These are phyloP conservation scores for Selaginella moellendorffii DNA, from an alignment of 75 land plant genomes.

Conservation along the genomic window DNA sequence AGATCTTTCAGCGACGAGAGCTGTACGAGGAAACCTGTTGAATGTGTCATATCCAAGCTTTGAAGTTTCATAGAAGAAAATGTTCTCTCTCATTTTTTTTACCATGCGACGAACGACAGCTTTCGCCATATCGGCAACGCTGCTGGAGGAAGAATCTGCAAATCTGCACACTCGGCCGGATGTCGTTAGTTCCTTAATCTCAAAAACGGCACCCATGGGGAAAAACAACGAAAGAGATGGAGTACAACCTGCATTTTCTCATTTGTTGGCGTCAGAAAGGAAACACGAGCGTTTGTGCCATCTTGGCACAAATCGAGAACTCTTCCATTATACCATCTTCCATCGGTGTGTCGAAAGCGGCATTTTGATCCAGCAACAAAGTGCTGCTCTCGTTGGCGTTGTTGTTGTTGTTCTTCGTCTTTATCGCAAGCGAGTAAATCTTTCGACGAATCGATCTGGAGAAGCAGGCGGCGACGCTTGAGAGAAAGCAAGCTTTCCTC, in stretches of 20 bases:
- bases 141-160: constrained; percentile 98
- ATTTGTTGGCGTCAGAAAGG: constrained; percentile 74
- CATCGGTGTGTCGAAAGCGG: constrained; percentile 80
- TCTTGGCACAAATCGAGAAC: constrained; percentile 36
- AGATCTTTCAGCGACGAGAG: not conserved
- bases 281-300: constrained; percentile 40
- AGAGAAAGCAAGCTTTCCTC: constrained; percentile 80
- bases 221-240: too few species aligned
- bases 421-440: not conserved
- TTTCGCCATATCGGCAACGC: constrained; percentile 93
- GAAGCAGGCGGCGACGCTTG: constrained; percentile 54
- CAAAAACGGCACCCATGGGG: too few species aligned
- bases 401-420: not conserved
- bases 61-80: too few species aligned
- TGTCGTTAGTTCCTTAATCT: too few species aligned
- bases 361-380: constrained; percentile 64
- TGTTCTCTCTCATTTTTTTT: constrained; percentile 30
- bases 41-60: too few species aligned
- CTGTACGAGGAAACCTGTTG: not conserved
- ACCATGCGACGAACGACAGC: constrained; percentile 98
- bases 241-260: constrained; percentile 87
- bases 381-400: constrained; percentile 15
- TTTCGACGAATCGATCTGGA: constrained; percentile 36
- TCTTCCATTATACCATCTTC: constrained; percentile 78
- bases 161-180: too few species aligned